Evolutionary conservation across 73 alveolate species (phyloP).

Genomic region (Paramecium caudatum): DNA sequence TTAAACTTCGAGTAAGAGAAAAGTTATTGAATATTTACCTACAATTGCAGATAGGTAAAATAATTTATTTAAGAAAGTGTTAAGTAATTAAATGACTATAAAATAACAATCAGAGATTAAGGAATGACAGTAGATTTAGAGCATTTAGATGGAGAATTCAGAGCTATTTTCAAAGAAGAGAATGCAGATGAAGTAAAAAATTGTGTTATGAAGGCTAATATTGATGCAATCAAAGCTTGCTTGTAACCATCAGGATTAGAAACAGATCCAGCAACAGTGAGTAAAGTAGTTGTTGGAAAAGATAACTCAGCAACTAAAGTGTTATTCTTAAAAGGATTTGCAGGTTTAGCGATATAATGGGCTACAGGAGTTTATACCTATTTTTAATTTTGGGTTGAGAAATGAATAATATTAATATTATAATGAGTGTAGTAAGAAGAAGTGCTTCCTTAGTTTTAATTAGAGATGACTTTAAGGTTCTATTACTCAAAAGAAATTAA

Average conservation of each 20-base stretch:
- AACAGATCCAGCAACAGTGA: neutral
- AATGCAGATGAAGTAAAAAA: slow-evolving; percentile 11
- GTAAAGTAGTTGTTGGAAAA: neutral
- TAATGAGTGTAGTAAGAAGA: slow-evolving; percentile 7
- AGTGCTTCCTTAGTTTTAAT: slow-evolving; percentile 22
- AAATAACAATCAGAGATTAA: neutral
- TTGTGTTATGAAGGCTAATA: neutral
- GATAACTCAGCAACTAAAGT: neutral
- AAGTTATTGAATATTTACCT: no score
- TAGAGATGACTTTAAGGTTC: slow-evolving; percentile 13
- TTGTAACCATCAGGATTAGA: neutral
- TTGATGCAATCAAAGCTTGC: neutral
- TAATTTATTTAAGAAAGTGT: no score
- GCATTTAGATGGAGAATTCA: neutral
- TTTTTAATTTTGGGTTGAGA: no score
- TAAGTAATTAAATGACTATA: neutral
- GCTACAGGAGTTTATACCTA: no score
- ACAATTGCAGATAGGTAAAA: no score
- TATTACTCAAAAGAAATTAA: neutral
- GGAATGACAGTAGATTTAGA: neutral
- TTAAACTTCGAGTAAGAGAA: no score
- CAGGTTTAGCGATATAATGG: slow-evolving; percentile 4
- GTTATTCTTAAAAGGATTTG: neutral
- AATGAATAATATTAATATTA: neutral
- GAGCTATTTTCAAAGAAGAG: neutral